A percentile compares a stretch with the other conserved stretches of the same genome.
phyloP scores from a whole-genome alignment of 2,329 filamentous ascomycete species.

The Penicillium sp. region DNA sequence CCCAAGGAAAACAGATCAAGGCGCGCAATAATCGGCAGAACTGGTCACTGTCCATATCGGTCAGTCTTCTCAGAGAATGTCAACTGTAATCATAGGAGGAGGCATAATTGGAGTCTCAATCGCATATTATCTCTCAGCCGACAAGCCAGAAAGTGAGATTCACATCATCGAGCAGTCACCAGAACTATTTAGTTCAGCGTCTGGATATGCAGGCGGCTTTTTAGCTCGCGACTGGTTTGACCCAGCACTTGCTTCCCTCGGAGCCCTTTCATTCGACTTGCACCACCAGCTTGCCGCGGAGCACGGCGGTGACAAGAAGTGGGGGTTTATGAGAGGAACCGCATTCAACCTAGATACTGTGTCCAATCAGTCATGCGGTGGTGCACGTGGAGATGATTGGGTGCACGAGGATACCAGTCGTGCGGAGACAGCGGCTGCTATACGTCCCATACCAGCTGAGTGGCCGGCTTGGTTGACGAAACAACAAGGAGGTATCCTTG shows the following conservation, averaged over 20 bases:
- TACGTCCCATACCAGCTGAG: slow-evolving; percentile 33
- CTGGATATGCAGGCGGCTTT: slow-evolving; percentile 73
- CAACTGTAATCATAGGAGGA: slow-evolving; percentile 66
- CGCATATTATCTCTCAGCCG: slow-evolving; percentile 67
- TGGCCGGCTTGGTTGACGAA: slow-evolving; percentile 61
- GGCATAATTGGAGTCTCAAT: slow-evolving; percentile 71
- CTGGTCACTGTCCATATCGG: neutral
- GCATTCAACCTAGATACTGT: slow-evolving; percentile 55
- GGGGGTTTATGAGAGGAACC: slow-evolving; percentile 61
- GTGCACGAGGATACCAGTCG: slow-evolving; percentile 64
- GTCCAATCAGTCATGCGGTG: slow-evolving; percentile 37
- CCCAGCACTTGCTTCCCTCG: slow-evolving; percentile 58
- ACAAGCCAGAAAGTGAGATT: slow-evolving; percentile 43
- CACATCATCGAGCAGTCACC: slow-evolving; percentile 60
- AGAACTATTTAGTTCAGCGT: slow-evolving; percentile 70
- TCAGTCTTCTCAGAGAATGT: slow-evolving; percentile 36
- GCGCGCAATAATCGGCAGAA: neutral
- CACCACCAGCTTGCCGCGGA: slow-evolving; percentile 64
- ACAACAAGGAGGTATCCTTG: slow-evolving; percentile 56
- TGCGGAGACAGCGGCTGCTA: slow-evolving; percentile 51
- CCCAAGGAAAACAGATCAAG: neutral
- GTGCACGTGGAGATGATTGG: slow-evolving; percentile 63
- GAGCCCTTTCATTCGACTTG: slow-evolving; percentile 66
- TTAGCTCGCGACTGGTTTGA: slow-evolving; percentile 72
- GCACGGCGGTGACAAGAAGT: slow-evolving; percentile 57